A percentile compares a stretch with the other conserved stretches of the same genome.
Conservation (phyloP, 805 yeast species). For the Starmerella tilneyi region DNA sequence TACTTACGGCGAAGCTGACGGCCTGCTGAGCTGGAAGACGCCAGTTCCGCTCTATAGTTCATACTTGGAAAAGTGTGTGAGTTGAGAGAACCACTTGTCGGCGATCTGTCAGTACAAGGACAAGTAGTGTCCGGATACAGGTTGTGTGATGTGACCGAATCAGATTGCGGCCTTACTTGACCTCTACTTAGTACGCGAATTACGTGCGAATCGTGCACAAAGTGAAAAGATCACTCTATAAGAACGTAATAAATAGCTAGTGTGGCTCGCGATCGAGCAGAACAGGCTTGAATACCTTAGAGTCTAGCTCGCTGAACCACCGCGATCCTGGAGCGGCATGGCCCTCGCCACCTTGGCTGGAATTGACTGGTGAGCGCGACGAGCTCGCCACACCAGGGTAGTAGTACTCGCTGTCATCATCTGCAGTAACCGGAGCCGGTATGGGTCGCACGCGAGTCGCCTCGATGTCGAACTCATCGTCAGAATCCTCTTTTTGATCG, state of each 20-base stretch:
- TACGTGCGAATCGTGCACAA: too few species aligned
- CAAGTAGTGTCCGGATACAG: too few species aligned
- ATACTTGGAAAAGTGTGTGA: too few species aligned
- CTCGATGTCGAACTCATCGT: conserved; percentile 93
- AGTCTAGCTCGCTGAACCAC: conserved; percentile 92
- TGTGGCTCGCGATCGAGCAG: conserved; percentile 46
- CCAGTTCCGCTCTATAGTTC: too few species aligned
- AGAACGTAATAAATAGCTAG: conserved; percentile 2
- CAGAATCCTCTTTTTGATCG: conserved; percentile 68
- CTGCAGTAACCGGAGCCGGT: neutral
- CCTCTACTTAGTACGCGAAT: too few species aligned
- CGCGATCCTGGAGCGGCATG: conserved; percentile 24
- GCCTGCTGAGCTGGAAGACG: too few species aligned
- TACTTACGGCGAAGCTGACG: too few species aligned
- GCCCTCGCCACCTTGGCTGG: conserved; percentile 2
- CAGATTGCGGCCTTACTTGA: too few species aligned
- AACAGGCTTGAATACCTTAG: conserved; percentile 85
- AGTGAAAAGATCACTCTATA: too few species aligned
- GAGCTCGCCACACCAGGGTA: conserved; percentile 29
- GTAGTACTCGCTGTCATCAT: conserved; percentile 24
- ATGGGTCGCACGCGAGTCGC: conserved; percentile 31
- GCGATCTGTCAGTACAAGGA: too few species aligned
- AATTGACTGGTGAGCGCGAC: neutral
- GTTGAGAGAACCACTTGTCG: too few species aligned
- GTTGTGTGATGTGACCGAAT: too few species aligned